Evolutionary conservation across 2,329 filamentous ascomycete genomes (phyloP), one percentile per base, ranked within the genome.

Genomic region (Apiospora phragmitis): DNA sequence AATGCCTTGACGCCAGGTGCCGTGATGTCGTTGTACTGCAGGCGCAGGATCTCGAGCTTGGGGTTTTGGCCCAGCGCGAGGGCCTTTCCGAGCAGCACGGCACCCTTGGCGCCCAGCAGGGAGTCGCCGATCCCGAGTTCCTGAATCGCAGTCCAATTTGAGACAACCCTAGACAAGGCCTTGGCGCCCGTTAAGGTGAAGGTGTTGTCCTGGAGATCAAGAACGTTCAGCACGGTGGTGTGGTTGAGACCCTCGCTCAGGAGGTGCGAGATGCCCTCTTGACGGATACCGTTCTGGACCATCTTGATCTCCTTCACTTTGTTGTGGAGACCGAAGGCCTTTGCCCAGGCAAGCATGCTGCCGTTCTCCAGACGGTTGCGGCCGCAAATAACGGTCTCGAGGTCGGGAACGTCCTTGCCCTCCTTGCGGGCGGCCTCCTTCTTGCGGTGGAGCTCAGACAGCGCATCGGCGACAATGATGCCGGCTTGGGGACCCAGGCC

Each of bases 151-250:
- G 88, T 82, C 95, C 95, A 99, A 71, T 87, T 87, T 1, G 89
- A 86, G 29, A 95, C 87, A 7, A 94, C 93, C 75, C 87, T 89
- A 49, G 93, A 91, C 69, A 99, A 87, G 14, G 94, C 94, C 76
- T 87, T 91, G 41, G 94, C 93, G 32, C 95, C 96, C 73, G 88
- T 86, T 49, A 92, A 82, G 12, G 95, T 98, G 81, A 98, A 98
- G 0, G 96, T 98, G 84, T 99, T 99, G 84, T 99, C 96, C 82
- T 99, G 95, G 72, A 99, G 85, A 84, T 99, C 96, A 69, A 99
- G 84, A 18, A 94, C 88, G 79, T 91, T 86, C 70, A 99, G 87
- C 62, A 86, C 84, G 42, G 85, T 86, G 68, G 94, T 90, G 77
- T 93, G 87, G 74, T 87, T 89, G 69, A 99, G 86, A 73, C 96